phyloP scores from a whole-genome alignment of 441 rosid genomes.

The Euphorbia celastroides region DNA sequence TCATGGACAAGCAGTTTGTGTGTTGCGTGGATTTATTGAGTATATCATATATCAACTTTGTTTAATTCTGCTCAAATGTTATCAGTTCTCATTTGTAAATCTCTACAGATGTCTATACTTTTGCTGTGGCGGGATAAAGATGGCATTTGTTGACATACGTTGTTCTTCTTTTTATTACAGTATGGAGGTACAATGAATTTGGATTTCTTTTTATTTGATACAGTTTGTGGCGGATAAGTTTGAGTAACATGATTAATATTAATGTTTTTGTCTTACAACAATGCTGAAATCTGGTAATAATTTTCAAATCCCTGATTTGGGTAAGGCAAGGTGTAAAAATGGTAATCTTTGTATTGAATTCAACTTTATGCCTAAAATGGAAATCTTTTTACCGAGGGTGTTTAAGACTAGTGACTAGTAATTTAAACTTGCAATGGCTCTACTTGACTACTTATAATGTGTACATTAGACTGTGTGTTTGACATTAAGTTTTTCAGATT shows the following conservation, averaged over 20 bases:
- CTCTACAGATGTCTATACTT: too few species aligned
- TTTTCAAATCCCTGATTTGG: not conserved
- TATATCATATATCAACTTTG: too few species aligned
- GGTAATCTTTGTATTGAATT: not conserved
- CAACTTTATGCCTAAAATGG: not conserved
- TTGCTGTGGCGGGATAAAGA: not conserved
- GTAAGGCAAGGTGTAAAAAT: not conserved
- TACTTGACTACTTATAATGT: not conserved
- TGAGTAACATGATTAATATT: not conserved
- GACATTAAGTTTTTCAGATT: not conserved
- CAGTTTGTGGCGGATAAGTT: not conserved
- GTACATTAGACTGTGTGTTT: too few species aligned
- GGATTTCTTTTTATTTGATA: not conserved
- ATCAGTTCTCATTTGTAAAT: too few species aligned
- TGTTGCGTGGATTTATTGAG: not conserved
- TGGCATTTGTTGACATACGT: not conserved
- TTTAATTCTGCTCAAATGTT: too few species aligned
- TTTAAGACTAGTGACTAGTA: not conserved
- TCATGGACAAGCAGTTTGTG: not conserved
- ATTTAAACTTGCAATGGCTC: too few species aligned
- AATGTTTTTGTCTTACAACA: too few species aligned
- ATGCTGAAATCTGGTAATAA: too few species aligned
- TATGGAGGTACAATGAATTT: not conserved
- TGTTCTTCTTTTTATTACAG: too few species aligned
- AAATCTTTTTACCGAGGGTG: not conserved